Evolutionary conservation across 148 eudicot genomes (phyloP), one percentile per base, ranked within the genome.

Genomic region (Mesembryanthemum crystallinum): DNA sequence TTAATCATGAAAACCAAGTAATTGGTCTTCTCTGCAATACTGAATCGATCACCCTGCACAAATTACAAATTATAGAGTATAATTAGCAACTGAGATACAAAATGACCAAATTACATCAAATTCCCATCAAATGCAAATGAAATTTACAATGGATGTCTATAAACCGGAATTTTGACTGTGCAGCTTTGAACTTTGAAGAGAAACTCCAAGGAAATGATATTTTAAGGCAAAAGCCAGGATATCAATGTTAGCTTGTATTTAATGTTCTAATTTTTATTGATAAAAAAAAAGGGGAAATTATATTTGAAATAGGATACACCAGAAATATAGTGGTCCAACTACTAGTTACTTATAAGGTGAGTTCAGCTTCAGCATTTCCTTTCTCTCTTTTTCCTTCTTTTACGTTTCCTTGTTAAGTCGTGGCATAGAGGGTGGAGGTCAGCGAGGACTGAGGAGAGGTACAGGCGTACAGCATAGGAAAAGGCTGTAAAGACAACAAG

Each of bases 1-100:
- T 94, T 94, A 61, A 94, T 94, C 98, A 94, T 94, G 81, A 94
- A 94, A 82, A 94, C 91, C 82, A 94, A 87, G 82, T 94, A 94
- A 80, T 89, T 94, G 12, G 93, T 92, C 89, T 90, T 94, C 88
- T 94, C 98, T 8, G 97, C 90, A 61, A 94, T 86, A 79, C 85
- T 94, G 75, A 92, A 86, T 67, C 85, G 85, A 83, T 90, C 90
- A 58, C 85, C 93, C 97, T 94, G 82, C 86, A 77, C 51, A 71
- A 14, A 69, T 43, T 11, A 32, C 35, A 15, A n/a, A 12, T 14
- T 52, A 39, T 27, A 61, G 32, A 70, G 49, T 17, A 57, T 45
- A 10, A 60, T 30, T 25, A 75, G 35, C 45, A 61, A 15, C 20
- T 64, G 11, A 54, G 72, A 32, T 8, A 70, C 57, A 10, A 18